Conservation (phyloP, 202 grass and related monocot species). For the Dendrocalamus latiflorus region DNA sequence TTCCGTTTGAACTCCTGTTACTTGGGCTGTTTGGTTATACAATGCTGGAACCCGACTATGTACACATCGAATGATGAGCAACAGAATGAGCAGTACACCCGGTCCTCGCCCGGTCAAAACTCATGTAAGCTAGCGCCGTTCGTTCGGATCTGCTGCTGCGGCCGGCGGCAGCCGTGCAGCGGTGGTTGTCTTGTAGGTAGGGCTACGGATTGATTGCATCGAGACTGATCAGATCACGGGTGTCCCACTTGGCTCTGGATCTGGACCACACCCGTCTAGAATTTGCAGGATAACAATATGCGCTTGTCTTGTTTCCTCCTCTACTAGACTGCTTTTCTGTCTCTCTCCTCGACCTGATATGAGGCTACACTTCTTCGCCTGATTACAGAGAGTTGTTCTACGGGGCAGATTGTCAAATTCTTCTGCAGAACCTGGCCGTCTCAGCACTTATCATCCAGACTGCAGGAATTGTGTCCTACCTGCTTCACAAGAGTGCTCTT, state of each 20-base stretch:
- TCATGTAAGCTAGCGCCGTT: background rate
- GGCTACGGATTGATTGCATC: conserved; percentile 12
- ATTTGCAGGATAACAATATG: conserved; percentile 17
- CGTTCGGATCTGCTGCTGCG: background rate
- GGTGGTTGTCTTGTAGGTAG: background rate
- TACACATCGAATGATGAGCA: background rate
- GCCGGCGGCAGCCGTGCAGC: background rate
- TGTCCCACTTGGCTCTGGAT: background rate
- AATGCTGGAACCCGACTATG: background rate
- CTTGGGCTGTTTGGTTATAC: too few relatives aligned
- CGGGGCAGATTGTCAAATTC: conserved; percentile 19
- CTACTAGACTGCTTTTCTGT: background rate
- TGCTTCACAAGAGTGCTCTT: background rate
- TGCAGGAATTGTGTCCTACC: background rate
- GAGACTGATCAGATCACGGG: conserved; percentile 25
- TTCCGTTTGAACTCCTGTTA: too few relatives aligned
- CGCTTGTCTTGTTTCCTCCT: background rate
- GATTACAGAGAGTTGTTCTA: background rate
- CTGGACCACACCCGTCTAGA: conserved; percentile 33
- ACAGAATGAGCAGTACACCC: background rate
- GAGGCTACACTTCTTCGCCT: background rate
- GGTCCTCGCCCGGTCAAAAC: too few relatives aligned
- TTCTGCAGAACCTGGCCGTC: background rate
- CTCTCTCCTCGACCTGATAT: background rate
- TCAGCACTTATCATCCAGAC: background rate